A percentile compares a stretch with the other conserved stretches of the same genome.
Conservation (phyloP, 148 eudicot species). For the Mesembryanthemum crystallinum region DNA sequence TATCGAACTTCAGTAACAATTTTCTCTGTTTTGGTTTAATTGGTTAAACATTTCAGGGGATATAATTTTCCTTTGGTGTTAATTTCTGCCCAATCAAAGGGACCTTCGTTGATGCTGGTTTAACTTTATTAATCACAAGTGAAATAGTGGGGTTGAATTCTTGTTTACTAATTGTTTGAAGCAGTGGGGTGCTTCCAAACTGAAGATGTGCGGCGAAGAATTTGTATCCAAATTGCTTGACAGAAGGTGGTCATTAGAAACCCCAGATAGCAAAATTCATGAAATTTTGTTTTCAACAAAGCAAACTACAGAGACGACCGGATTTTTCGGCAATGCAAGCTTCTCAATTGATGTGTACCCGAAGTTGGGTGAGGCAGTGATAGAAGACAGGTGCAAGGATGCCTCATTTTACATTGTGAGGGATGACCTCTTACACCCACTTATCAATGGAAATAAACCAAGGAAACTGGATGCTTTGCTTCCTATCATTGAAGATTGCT, state of each 20-base stretch:
- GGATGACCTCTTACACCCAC: constrained; percentile 91
- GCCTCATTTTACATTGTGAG: constrained; percentile 77
- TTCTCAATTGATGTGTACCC: constrained; percentile 58
- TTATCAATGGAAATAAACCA: constrained; percentile 91
- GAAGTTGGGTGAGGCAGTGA: constrained; percentile 46
- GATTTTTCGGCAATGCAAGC: constrained; percentile 32
- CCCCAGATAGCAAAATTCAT: constrained; percentile 76
- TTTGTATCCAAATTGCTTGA: constrained; percentile 50
- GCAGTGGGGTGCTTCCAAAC: constrained; percentile 34
- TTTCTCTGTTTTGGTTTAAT: no score
- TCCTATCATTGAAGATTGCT: constrained; percentile 73
- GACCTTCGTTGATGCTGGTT: background rate
- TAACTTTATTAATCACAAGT: background rate
- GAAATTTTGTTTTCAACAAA: constrained; percentile 42
- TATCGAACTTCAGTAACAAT: no score
- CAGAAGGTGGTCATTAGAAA: constrained; percentile 70
- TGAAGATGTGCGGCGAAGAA: constrained; percentile 33
- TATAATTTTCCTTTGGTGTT: no score
- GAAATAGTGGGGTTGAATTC: background rate
- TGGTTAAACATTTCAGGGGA: background rate
- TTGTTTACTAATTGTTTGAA: constrained; percentile 4
- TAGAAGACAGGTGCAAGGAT: constrained; percentile 25
- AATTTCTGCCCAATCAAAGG: background rate
- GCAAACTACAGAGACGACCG: constrained; percentile 21
- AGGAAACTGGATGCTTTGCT: constrained; percentile 87